phyloP scores from a whole-genome alignment of 202 grass and related monocot genomes.

The Hordeum pubiflorum region DNA sequence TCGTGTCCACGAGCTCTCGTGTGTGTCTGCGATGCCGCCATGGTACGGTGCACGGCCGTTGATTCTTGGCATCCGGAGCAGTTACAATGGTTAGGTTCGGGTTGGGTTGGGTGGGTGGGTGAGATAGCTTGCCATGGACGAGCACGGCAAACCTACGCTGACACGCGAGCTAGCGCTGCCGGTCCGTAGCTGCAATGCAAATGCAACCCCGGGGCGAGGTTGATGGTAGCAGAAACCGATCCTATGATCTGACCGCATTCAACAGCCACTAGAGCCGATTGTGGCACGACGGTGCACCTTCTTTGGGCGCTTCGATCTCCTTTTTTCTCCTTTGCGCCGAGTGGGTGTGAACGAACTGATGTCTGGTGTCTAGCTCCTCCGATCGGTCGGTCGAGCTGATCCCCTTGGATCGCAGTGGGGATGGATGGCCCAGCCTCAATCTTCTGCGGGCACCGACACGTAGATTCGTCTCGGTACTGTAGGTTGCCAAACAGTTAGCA shows the following conservation, averaged over 20 bases:
- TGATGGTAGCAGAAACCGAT: not conserved
- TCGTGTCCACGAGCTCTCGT: too few species aligned
- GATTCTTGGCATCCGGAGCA: constrained; percentile 11
- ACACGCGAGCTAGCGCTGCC: not conserved
- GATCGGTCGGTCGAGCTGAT: not conserved
- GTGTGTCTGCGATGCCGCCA: too few species aligned
- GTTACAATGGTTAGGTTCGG: not conserved
- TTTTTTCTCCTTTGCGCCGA: not conserved
- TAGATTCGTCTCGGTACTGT: not conserved
- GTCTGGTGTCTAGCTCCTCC: not conserved
- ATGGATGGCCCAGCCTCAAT: not conserved
- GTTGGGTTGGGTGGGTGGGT: not conserved
- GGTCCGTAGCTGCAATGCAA: not conserved
- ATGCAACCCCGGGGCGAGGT: not conserved
- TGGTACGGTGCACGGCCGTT: not conserved
- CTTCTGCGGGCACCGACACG: not conserved
- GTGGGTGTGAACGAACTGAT: not conserved
- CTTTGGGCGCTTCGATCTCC: not conserved
- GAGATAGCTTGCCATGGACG: not conserved
- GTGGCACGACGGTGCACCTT: not conserved
- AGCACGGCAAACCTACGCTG: not conserved
- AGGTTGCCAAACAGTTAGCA: not conserved
- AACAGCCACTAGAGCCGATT: not conserved
- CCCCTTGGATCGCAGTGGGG: not conserved
- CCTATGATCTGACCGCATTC: not conserved